Evolutionary conservation across 352 stramenopile genomes (phyloP), one percentile per base, ranked within the genome.

Genomic region (Pythium coloratum): DNA sequence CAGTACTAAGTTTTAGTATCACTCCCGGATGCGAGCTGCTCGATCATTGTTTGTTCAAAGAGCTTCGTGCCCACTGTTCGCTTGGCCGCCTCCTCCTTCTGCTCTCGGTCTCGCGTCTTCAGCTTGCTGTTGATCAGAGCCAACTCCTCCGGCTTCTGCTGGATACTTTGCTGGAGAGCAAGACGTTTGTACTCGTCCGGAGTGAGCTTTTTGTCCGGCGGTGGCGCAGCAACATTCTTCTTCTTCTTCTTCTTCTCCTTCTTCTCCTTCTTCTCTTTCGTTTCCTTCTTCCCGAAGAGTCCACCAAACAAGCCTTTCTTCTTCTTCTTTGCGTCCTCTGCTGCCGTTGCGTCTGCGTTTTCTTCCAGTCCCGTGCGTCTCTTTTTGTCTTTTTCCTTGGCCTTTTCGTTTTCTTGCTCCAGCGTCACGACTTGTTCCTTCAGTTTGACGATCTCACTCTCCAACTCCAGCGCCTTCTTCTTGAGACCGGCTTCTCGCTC

Each of bases 381-480:
- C 53, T 30, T 30, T 38, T 51, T 26, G 49, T 26, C 67, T 49
- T 36, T 60, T 28, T n/a, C n/a, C 50, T 36, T 47, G 47, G 62
- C 28, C 55, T 53, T 67, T 56, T 36, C 50, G 8, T 77, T 81
- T 34, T 83, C 76, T 59, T 84, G 71, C 64, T 83, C 65, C 5
- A 91, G 54, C 18, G 74, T 73, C 16, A 70, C 58, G 12, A 93
- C 50, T 20, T 90, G 69, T 28, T 92, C 79, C 36, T 86, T 80
- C 16, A 95, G 76, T 44, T 86, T 85, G 2, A 90, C 50, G 24
- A 92, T 75, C 59, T 92, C 79, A 46, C 76, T 88, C 66, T 93
- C 82, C 1, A 88, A 64, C 42, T 88, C 84, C 0, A 85, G 40
- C 54, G 82, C 71, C 24, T 76, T 76, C 38, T 76, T 77, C 20